Conservation (phyloP, 2,329 filamentous ascomycete species). For the Penicillium sp. region DNA sequence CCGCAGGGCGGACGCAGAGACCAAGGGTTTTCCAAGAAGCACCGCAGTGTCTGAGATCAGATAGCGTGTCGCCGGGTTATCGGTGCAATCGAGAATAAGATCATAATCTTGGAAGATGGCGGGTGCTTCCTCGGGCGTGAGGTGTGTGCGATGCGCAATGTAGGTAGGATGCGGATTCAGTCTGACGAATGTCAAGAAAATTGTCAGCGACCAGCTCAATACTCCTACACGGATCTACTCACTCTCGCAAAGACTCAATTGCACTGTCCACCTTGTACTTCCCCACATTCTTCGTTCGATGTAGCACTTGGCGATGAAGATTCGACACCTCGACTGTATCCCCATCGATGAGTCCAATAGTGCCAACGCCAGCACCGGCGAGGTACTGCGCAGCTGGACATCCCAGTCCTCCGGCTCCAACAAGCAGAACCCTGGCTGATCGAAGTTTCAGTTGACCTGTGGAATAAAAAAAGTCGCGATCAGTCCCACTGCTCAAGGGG, state of each 20-base stretch:
- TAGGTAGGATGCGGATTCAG: constrained; percentile 72
- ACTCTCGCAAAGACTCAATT: constrained; percentile 58
- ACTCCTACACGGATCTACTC: constrained; percentile 17
- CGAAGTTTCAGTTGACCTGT: constrained; percentile 74
- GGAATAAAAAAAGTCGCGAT: background rate
- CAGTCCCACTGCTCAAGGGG: background rate
- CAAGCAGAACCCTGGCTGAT: constrained; percentile 68
- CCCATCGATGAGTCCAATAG: constrained; percentile 79
- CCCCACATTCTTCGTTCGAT: constrained; percentile 68
- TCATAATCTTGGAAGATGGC: constrained; percentile 70
- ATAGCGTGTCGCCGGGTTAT: constrained; percentile 88
- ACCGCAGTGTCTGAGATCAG: constrained; percentile 89
- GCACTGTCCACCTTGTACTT: constrained; percentile 79
- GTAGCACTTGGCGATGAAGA: constrained; percentile 85
- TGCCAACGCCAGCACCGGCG: constrained; percentile 82
- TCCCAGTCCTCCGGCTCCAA: constrained; percentile 85
- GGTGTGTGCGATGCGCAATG: constrained; percentile 59
- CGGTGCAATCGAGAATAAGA: constrained; percentile 88
- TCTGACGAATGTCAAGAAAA: constrained; percentile 38
- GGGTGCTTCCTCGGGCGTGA: constrained; percentile 67
- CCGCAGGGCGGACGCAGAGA: constrained; percentile 85
- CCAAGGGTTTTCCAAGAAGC: constrained; percentile 71
- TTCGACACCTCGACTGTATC: constrained; percentile 88
- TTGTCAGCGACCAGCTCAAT: constrained; percentile 9
- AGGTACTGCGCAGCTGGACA: constrained; percentile 93